Conservation (phyloP, 2,329 filamentous ascomycete species). For the Penicillium sclerotiorum region DNA sequence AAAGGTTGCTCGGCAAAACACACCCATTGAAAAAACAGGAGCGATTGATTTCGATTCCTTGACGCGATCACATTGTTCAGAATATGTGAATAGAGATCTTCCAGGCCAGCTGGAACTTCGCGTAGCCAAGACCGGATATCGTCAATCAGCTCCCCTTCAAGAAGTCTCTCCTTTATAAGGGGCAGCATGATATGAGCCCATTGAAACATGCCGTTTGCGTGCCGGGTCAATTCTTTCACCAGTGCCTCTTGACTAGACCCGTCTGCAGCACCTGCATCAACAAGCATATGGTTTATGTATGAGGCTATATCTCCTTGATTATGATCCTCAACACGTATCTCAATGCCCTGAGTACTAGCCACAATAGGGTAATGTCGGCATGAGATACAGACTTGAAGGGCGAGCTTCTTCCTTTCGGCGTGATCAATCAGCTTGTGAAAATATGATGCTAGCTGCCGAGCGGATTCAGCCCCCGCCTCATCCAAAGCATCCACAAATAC, state of each 20-base stretch:
- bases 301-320: not conserved
- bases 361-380: conserved; percentile 19
- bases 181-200: conserved; percentile 12
- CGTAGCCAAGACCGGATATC: conserved; percentile 3
- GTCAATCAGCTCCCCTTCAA: conserved; percentile 7
- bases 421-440: conserved; percentile 6
- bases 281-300: conserved; percentile 9
- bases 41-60: not conserved
- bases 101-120: conserved; percentile 8
- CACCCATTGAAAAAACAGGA: conserved; percentile 10
- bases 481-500: conserved; percentile 16
- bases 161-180: not conserved
- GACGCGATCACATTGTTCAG: conserved; percentile 1
- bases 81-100: conserved; percentile 3
- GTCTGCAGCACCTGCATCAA: not conserved
- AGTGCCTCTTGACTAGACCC: not conserved
- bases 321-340: conserved; percentile 12
- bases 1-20: conserved; percentile 11
- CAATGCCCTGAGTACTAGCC: not conserved
- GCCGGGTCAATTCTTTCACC: not conserved
- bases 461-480: conserved; percentile 9
- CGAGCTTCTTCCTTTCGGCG: not conserved
- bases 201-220: not conserved
- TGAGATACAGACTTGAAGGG: conserved; percentile 12
- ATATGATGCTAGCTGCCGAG: conserved; percentile 4